Evolutionary conservation across 164 flowering plant species (phyloP), one percentile per base, ranked within the genome.

Genomic region (Sedum album): DNA sequence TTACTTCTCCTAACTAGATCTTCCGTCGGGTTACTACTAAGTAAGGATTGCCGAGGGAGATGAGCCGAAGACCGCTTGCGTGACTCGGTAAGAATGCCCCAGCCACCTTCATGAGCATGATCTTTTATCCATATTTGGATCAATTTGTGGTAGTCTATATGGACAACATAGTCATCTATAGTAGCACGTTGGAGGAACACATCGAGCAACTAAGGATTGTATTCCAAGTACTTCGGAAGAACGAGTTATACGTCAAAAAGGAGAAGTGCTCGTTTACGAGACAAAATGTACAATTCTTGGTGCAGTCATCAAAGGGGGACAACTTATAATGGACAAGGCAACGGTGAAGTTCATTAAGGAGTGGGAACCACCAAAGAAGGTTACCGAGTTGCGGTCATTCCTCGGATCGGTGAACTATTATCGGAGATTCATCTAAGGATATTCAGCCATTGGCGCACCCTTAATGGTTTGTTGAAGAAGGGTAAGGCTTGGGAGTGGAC

Each of bases 131-230:
- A 44, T 44, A 4, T 14, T 10, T 44, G 49, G 14, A 44, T 17
- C 49, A 44, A 14, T 44, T 44, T 28, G 62, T 57, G 10, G 62
- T 57, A 7, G 62, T 57, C 2, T 57, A 57, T 26, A 7, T 57
- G 62, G 62, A 57, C 23, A 11, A 57, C 62, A 57, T 57, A 8
- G 62, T 57, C 28, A 28, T 57, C 28, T 57, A 57, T 57, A 57
- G 62, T 28, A 23, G 6, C 2, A 57, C 62, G 1, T 57, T 14
- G 26, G 62, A 57, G 62, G 62, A 57, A 6, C 62, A 57, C n/a
- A 26, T 57, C 13, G 13, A 57, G 21, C 62, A 57, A 1, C 23
- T 57, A 9, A 14, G 26, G 62, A 28, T 14, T 6, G 62, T n/a
- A 1, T n/a, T 57, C 10, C 62, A 57, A 57, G 31, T 23, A 57